These are phyloP conservation scores for Ganoderma sp. DNA, from an alignment of 1,284 basidiomycete genomes.

Conservation along the genomic window DNA sequence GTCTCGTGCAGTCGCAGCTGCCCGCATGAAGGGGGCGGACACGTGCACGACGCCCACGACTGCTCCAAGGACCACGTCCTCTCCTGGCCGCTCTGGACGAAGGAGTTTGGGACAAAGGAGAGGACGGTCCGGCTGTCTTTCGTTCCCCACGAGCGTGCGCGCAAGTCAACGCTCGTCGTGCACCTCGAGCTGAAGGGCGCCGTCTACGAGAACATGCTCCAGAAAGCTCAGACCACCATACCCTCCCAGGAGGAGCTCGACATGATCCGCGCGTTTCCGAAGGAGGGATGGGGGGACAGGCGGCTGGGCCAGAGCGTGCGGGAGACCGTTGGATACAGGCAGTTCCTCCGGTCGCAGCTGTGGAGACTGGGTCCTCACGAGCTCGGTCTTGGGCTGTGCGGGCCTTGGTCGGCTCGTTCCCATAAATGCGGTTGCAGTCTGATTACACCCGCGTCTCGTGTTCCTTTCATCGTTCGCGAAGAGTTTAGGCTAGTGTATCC, in stretches of 20 bases:
- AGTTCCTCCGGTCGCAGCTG: conserved; percentile 1
- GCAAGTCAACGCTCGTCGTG: not conserved
- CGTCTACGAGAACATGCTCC: not conserved
- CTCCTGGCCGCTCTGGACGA: conserved; percentile 1
- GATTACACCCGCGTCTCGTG: not conserved
- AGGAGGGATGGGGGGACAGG: not conserved
- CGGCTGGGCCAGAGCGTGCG: not conserved
- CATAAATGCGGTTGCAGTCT: not conserved
- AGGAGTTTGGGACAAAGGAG: not conserved
- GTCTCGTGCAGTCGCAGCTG: not conserved
- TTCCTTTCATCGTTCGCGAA: not conserved
- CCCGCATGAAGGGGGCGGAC: not conserved
- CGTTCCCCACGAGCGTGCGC: not conserved
- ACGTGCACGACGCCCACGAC: conserved; percentile 6
- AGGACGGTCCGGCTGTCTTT: conserved; percentile 5
- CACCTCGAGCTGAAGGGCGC: conserved; percentile 1
- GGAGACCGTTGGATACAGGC: not conserved
- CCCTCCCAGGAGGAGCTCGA: conserved; percentile 3
- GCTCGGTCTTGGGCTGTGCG: not conserved
- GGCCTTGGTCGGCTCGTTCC: not conserved
- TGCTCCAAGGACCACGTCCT: conserved; percentile 1
- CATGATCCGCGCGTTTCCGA: not conserved
- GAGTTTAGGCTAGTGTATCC: not conserved
- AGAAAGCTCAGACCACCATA: not conserved
- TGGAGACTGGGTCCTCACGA: not conserved